Percentiles rank a stretch among this genome's conserved stretches.
Evolutionary conservation across 345 rosid genomes (phyloP).

Genomic region (Euphorbia lathyris): DNA sequence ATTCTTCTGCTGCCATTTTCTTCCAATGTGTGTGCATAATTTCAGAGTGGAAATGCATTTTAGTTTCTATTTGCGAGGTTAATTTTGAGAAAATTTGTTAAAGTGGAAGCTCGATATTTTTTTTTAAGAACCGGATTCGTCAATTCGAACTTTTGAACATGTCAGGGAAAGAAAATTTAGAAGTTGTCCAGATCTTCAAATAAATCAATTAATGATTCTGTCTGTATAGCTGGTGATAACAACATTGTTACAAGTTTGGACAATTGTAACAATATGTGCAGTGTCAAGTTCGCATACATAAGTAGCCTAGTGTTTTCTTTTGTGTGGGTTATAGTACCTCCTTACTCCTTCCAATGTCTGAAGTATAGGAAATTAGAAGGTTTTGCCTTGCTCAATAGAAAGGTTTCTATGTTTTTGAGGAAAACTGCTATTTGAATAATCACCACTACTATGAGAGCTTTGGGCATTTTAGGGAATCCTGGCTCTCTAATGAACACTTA

Average conservation of each 20-base stretch:
- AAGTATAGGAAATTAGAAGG: not conserved
- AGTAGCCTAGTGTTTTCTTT: not conserved
- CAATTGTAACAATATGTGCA: not conserved
- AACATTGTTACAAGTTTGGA: not conserved
- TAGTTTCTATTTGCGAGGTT: not conserved
- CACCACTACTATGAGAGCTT: not conserved
- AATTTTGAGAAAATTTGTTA: not conserved
- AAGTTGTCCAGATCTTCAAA: not conserved
- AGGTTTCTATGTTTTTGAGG: not conserved
- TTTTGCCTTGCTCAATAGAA: not conserved
- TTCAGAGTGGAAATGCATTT: not conserved
- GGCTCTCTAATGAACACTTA: not conserved
- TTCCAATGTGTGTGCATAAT: not conserved
- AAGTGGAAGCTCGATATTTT: not conserved
- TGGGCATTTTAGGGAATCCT: not conserved
- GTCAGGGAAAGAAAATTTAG: not conserved
- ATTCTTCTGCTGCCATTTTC: not conserved
- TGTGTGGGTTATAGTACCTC: not conserved
- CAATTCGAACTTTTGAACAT: not conserved
- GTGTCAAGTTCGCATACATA: not conserved
- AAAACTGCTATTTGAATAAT: not conserved
- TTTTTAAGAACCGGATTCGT: not conserved
- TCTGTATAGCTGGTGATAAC: not conserved
- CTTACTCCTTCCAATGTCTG: not conserved
- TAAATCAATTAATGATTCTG: too few relatives aligned